phyloP scores from a whole-genome alignment of 2,329 filamentous ascomycete species.

The Nemania bipapillata region DNA sequence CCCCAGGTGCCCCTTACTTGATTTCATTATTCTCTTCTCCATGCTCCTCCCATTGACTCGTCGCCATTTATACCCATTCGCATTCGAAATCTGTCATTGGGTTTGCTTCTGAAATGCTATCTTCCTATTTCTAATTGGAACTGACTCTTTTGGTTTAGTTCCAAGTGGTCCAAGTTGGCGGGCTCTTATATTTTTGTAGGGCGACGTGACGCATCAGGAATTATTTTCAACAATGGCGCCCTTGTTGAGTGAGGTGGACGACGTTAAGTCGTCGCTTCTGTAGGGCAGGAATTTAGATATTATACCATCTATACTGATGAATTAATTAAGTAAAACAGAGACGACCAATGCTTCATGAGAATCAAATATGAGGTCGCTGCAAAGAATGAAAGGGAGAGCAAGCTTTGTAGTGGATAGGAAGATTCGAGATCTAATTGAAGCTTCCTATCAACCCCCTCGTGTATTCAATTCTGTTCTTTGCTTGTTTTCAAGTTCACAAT shows the following conservation, averaged over 20 bases:
- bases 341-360: no score
- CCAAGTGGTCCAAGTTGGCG: neutral
- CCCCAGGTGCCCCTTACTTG: neutral
- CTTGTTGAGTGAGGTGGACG: neutral
- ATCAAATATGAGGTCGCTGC: no score
- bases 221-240: neutral
- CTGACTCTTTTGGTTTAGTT: neutral
- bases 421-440: no score
- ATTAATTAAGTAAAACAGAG: neutral
- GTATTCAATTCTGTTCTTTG: no score
- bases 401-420: no score
- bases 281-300: neutral
- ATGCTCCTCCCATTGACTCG: neutral
- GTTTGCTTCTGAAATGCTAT: neutral
- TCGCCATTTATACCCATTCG: neutral
- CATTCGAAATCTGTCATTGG: neutral
- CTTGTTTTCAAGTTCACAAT: no score
- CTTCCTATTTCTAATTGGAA: neutral
- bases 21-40: neutral
- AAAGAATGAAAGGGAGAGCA: no score
- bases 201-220: neutral
- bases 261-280: neutral
- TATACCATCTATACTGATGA: neutral
- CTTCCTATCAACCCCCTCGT: no score
- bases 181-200: neutral